Conservation (phyloP, 305 asterid genomes). For the Fraxinus baroniana region DNA sequence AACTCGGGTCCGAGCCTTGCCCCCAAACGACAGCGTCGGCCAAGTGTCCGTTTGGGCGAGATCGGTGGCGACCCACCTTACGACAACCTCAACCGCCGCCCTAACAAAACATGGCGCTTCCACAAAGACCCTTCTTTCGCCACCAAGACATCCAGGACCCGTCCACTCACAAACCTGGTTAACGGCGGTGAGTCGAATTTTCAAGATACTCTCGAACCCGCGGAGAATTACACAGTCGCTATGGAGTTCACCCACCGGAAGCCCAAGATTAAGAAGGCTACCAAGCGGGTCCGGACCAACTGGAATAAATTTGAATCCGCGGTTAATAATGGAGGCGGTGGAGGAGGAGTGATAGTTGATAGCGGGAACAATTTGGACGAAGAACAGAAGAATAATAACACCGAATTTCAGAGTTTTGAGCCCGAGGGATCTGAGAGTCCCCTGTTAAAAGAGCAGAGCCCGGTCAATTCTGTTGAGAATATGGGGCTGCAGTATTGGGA, state of each 20-base stretch:
- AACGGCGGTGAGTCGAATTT: slow-evolving; percentile 47
- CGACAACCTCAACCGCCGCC: slow-evolving; percentile 59
- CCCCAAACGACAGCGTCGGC: slow-evolving; percentile 93
- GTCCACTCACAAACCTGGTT: slow-evolving; percentile 87
- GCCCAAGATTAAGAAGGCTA: slow-evolving; percentile 61
- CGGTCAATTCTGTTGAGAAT: slow-evolving; percentile 62
- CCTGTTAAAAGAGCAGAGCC: slow-evolving; percentile 57
- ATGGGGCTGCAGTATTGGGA: slow-evolving; percentile 86
- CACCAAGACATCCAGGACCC: slow-evolving; percentile 75
- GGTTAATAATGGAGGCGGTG: slow-evolving; percentile 32
- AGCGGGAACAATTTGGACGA: slow-evolving; percentile 39
- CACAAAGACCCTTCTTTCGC: slow-evolving; percentile 84
- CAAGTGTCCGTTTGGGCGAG: slow-evolving; percentile 95
- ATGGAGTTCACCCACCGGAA: slow-evolving; percentile 45
- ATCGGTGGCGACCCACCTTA: slow-evolving; percentile 81
- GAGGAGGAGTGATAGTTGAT: slow-evolving; percentile 30
- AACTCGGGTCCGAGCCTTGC: slow-evolving; percentile 39
- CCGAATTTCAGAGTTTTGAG: slow-evolving; percentile 51
- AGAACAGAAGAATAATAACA: slow-evolving; percentile 40
- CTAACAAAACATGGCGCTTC: slow-evolving; percentile 65
- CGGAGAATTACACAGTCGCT: slow-evolving; percentile 34
- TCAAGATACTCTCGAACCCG: slow-evolving; percentile 36
- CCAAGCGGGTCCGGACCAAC: slow-evolving; percentile 71
- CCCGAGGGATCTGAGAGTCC: slow-evolving; percentile 61
- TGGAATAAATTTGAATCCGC: slow-evolving; percentile 65